A percentile compares a stretch with the other conserved stretches of the same genome.
These are phyloP conservation scores for Metarhizium anisopliae DNA, from an alignment of 2,329 filamentous ascomycete genomes.

Conservation along the genomic window DNA sequence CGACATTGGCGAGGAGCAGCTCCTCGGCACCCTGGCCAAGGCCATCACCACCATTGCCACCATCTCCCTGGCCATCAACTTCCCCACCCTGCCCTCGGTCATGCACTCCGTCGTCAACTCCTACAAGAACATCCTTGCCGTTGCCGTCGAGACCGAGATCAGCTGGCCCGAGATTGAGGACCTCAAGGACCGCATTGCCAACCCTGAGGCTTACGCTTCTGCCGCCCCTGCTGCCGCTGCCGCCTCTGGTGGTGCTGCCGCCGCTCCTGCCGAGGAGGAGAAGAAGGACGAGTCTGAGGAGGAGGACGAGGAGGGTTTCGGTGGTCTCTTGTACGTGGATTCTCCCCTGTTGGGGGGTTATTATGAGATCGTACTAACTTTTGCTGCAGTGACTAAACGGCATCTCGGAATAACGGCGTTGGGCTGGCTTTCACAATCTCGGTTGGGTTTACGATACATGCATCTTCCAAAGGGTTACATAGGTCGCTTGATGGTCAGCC, in stretches of 20 bases:
- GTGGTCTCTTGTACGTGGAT: conserved; percentile 61
- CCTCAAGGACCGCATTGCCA: conserved; percentile 99
- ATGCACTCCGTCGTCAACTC: conserved; percentile 93
- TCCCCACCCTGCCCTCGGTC: conserved; percentile 92
- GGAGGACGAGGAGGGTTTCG: conserved; percentile 65
- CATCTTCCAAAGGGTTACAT: conserved; percentile 34
- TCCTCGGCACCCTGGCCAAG: conserved; percentile 71
- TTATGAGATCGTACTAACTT: conserved; percentile 26
- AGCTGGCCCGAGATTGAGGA: conserved; percentile 93
- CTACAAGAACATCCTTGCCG: conserved; percentile 94
- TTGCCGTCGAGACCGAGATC: conserved; percentile 84
- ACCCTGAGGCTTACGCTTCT: conserved; percentile 91
- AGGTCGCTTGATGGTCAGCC: conserved; percentile 39
- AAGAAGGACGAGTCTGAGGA: conserved; percentile 61
- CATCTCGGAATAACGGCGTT: conserved; percentile 27
- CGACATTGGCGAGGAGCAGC: conserved; percentile 91
- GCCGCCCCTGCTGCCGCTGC: conserved; percentile 64
- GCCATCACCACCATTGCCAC: conserved; percentile 81
- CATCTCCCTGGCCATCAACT: conserved; percentile 87
- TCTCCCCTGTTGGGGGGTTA: not conserved
- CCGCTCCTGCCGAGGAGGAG: conserved; percentile 50
- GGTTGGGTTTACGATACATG: conserved; percentile 35
- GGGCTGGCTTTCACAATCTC: conserved; percentile 31
- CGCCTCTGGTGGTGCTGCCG: conserved; percentile 41
- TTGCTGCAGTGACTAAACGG: conserved; percentile 41